Base-by-base conservation (phyloP, 441 rosid genomes). In the Geranium incanum region DNA sequence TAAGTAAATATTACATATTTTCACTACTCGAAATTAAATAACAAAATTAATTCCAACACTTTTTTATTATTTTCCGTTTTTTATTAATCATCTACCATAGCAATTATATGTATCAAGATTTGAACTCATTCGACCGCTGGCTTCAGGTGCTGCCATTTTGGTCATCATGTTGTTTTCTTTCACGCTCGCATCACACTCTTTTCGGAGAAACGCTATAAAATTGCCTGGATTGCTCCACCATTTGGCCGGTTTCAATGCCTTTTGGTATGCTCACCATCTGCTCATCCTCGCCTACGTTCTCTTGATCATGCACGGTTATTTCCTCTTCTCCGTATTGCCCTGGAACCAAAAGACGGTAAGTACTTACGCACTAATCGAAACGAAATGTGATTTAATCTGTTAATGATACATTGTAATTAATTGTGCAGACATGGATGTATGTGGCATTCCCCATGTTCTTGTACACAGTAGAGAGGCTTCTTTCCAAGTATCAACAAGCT, bases 251-350 rank as follows among this genome's bases (percentile, higher is more conserved):
- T 93, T 93, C 75, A 93, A 93, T 82, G 77, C 97, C 70, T 91
- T 93, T 70, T 91, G 98, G 98, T 91, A 88, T 75, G 86, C 98
- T 5, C 96, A 91, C 76, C 98, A 93, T 81, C 81, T 93, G 89
- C 77, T 93, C 43, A 77, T 72, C 36, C 66, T 91, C 71, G 97
- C 86, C 62, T 91, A 93, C 82, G 28, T 85, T 48, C 85, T 91
- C 39, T 75, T 89, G 16, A 69, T 89, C 69, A 6, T 88, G 70
- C 97, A 93, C 74, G 97, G 98, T 69, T 85, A 86, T 81, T 77
- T 78, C 83, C 88, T 93, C 69, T 81, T 93, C 76, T 72, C 89
- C 60, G 72, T 70, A 38, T 82, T 81, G 79, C 86, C 88, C 16
- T 88, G 94, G 93, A 79, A 82, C 71, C 2, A 65, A 38, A 93